Percentiles rank a stretch among this genome's conserved stretches.
Evolutionary conservation across 2,329 filamentous ascomycete species (phyloP).

Genomic region (Leptosphaerulina australis): DNA sequence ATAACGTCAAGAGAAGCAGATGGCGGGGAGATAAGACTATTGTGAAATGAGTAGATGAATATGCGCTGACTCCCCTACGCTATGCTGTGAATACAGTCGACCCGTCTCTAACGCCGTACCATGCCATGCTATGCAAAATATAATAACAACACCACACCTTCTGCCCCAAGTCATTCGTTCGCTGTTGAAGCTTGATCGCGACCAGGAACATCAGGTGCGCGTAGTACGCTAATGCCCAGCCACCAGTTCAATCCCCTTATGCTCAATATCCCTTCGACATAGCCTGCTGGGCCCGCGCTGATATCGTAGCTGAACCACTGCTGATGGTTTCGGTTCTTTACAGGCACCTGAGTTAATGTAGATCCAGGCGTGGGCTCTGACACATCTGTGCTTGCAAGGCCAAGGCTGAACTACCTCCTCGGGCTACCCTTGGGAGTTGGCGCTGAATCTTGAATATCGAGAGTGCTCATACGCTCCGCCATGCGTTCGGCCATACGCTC

Average conservation of each 20-base stretch:
- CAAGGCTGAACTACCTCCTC: constrained; percentile 11
- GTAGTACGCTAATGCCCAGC: too few species aligned
- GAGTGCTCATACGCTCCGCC: constrained; percentile 16
- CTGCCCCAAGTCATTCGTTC: not conserved
- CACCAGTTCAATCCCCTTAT: not conserved
- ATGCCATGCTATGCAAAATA: constrained; percentile 26
- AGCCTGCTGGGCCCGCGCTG: not conserved
- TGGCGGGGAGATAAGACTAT: too few species aligned
- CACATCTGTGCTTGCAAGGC: not conserved
- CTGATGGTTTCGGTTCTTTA: not conserved
- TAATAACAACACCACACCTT: constrained; percentile 4
- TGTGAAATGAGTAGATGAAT: too few species aligned
- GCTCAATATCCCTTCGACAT: not conserved
- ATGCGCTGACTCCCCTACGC: too few species aligned
- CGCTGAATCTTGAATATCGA: constrained; percentile 29
- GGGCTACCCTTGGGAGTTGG: constrained; percentile 30
- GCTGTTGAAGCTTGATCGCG: not conserved
- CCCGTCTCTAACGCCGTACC: not conserved
- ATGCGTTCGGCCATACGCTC: constrained; percentile 21
- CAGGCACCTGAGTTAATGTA: not conserved
- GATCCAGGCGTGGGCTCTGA: not conserved
- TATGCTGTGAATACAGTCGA: not conserved
- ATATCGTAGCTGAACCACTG: not conserved
- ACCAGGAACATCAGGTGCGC: not conserved
- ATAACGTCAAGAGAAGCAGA: too few species aligned